Evolutionary conservation across 2,329 filamentous ascomycete species (phyloP), one percentile per base, ranked within the genome.

Genomic region (Didymella keratinophila): DNA sequence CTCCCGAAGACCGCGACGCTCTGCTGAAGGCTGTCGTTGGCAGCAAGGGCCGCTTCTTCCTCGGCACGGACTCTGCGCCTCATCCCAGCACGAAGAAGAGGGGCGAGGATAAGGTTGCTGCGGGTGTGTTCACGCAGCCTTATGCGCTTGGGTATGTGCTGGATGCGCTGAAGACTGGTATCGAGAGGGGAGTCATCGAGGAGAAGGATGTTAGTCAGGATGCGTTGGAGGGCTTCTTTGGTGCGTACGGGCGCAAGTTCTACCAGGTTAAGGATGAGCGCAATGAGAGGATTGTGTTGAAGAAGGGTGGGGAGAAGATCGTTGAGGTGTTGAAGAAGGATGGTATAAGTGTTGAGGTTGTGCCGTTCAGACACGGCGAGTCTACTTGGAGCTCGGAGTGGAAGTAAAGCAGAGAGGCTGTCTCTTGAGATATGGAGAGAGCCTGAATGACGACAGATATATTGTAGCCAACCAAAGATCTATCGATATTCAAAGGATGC

Each of bases 101-200:
- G 54, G 84, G 83, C 9, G 79, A 78, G 55, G 79, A 80, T 52
- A 80, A 74, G 80, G 73, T 72, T 66, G 84, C 87, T 0, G 91
- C 91, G 0, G 91, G 91, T 4, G 90, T 93, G 42, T 94, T 92
- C 74, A 93, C 91, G 1, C 91, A 94, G 78, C 88, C 89, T 4
- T 87, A 87, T 71, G 87, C 87, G 0, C 81, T 87, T 2, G 86
- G 87, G 53, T 82, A 88, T 46, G 87, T 92, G 45, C 78, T 92
- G 23, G 84, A 84, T 74, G 85, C 85, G 21, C 78, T 92, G 39
- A 85, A 90, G 74, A 84, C 86, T 66, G 89, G 83, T 4, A 79
- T 89, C 4, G 76, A 81, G 67, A 80, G 81, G 62, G 83, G 83
- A 0, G 78, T 86, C 41, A 64, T 88, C 21, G 76, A 72, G 42